These are phyloP conservation scores for Stygiomarasmius scandens DNA, from an alignment of 1,284 basidiomycete species.

Conservation along the genomic window DNA sequence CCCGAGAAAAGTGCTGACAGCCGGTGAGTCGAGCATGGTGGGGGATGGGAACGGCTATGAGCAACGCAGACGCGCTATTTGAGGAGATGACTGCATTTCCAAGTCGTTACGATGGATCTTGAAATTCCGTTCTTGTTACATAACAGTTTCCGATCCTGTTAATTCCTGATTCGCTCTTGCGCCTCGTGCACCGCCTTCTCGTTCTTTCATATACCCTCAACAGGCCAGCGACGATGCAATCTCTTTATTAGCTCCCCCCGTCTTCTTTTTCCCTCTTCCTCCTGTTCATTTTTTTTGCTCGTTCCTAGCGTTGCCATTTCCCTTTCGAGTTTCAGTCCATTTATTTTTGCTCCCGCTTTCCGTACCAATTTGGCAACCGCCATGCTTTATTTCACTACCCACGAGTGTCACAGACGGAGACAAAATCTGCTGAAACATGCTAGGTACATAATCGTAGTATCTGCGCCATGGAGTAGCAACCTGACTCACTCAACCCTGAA, in stretches of 20 bases:
- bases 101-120: neutral
- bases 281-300: neutral
- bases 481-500: neutral
- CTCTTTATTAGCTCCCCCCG: neutral
- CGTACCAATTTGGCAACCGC: neutral
- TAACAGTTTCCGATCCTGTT: neutral
- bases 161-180: neutral
- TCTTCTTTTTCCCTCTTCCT: neutral
- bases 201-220: neutral
- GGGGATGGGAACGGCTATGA: slow-evolving; percentile 23
- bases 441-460: too few relatives aligned
- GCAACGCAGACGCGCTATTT: slow-evolving; percentile 35
- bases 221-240: neutral
- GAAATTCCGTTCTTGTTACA: neutral
- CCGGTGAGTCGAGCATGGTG: slow-evolving; percentile 12
- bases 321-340: neutral
- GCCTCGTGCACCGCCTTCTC: neutral
- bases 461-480: neutral
- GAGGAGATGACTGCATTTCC: slow-evolving; percentile 30
- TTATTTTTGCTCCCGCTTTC: neutral
- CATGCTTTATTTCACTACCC: neutral
- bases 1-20: slow-evolving; percentile 44
- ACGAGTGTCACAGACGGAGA: neutral
- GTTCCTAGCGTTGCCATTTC: neutral
- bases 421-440: too few relatives aligned